Evolutionary conservation across 371 early-diverging fungal species (phyloP), one percentile per base, ranked within the genome.

Genomic region (Mortierella sp.): DNA sequence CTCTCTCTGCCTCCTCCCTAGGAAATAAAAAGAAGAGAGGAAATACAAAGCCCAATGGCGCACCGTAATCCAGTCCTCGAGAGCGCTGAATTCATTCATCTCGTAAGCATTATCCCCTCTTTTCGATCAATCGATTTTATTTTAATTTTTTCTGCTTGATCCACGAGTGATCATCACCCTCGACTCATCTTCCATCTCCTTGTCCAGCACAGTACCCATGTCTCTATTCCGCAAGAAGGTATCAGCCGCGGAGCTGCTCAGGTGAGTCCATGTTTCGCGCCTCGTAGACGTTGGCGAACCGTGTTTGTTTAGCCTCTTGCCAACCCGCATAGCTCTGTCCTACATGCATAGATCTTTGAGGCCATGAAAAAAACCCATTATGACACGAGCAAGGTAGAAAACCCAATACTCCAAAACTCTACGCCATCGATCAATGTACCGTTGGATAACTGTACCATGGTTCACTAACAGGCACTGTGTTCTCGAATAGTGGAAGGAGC

Each of bases 351-450:
- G 88, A 88, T 92, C 55, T 75, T 87, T 61, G 74, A 80, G 29
- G 87, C 87, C 30, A 92, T 94, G 91, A 86, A 89, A 57, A 73
- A 69, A 46, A 82, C 83, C 9, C 77, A 82, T 12, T 94, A 94
- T 68, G 89, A 91, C 18, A 87, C 91, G 6, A 84, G 87, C 57
- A 86, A 80, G 62, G 69, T 83, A 63, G 23, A 43, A 55, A 26
- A 30, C 12, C 46, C 28, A 29, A 12, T 9, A 1, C 37, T 9
- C 3, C 37, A 37, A n/a, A 37, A 37, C 37, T 37, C 37, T 37
- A 37, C 5, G 37, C 37, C 9, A 37, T 37, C 37, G 37, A 37
- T 37, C 37, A 9, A 37, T 9, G 9, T 9, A 3, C 37, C 37
- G 3, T 37, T 37, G 37, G 9, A 37, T 37, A 37, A 3, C 9